Conservation (phyloP, 2,329 filamentous ascomycete species). For the Nothophoma quercina region DNA sequence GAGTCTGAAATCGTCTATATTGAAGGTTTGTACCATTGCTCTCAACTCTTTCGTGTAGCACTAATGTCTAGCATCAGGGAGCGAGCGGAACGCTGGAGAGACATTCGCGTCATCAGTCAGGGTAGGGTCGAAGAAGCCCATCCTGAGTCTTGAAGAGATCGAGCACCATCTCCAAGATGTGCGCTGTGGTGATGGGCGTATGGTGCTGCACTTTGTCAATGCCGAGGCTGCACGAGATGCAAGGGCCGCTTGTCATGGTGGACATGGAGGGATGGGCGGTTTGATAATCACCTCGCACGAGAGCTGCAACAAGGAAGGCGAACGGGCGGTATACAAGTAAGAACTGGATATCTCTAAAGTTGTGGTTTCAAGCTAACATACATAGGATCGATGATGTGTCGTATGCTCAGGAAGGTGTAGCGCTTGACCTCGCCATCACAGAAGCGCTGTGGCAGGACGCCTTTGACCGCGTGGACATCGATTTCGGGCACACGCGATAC, state of each 20-base stretch:
- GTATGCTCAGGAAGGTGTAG: constrained; percentile 31
- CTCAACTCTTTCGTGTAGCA: not conserved
- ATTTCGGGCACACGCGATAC: constrained; percentile 43
- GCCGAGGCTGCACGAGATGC: constrained; percentile 34
- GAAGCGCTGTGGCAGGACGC: constrained; percentile 39
- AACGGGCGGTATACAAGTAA: constrained; percentile 44
- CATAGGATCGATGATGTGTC: constrained; percentile 29
- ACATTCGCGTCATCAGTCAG: constrained; percentile 47
- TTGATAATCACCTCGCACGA: constrained; percentile 49
- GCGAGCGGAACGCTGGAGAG: constrained; percentile 29
- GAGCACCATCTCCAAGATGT: constrained; percentile 45
- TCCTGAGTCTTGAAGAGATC: constrained; percentile 47
- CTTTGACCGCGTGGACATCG: constrained; percentile 40
- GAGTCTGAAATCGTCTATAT: constrained; percentile 43
- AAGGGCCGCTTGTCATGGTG: constrained; percentile 31
- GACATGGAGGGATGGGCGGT: constrained; percentile 28
- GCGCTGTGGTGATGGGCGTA: constrained; percentile 32
- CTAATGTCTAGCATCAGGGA: constrained; percentile 30
- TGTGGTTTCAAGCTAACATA: too few relatives aligned
- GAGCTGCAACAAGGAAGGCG: constrained; percentile 47
- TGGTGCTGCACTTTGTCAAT: constrained; percentile 43
- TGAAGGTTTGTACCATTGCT: constrained; percentile 34
- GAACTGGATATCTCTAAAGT: too few relatives aligned
- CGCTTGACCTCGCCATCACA: constrained; percentile 35
- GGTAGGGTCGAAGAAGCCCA: constrained; percentile 40